Percentiles rank a stretch among this genome's conserved stretches.
Conservation (phyloP, 2,329 filamentous ascomycete genomes). For the Phialophora verrucosa region DNA sequence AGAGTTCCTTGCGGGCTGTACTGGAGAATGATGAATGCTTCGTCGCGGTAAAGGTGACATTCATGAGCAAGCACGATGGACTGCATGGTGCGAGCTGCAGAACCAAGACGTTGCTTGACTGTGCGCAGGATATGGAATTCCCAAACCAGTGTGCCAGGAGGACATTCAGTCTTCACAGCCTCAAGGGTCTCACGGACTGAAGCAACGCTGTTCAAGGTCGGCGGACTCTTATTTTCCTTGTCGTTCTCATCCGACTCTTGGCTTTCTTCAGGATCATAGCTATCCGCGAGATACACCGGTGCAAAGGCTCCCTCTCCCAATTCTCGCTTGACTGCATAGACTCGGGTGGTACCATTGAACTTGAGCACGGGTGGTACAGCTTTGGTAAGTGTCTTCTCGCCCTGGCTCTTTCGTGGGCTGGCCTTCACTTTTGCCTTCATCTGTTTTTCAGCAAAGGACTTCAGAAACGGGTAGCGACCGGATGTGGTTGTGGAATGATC, state of each 20-base stretch:
- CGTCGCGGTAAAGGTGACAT: conserved; percentile 87
- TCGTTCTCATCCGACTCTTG: conserved; percentile 54
- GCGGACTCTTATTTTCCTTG: conserved; percentile 52
- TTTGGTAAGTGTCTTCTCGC: conserved; percentile 60
- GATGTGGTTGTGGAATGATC: conserved; percentile 70
- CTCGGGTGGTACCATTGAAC: conserved; percentile 68
- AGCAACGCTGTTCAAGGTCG: conserved; percentile 42
- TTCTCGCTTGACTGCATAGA: conserved; percentile 81
- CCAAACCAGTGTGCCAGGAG: conserved; percentile 71
- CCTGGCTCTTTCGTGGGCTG: conserved; percentile 57
- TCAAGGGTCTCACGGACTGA: conserved; percentile 69
- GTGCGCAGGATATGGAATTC: conserved; percentile 96
- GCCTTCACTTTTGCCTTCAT: conserved; percentile 52
- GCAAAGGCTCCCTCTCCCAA: conserved; percentile 93
- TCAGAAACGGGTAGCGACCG: conserved; percentile 75
- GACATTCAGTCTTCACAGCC: conserved; percentile 92
- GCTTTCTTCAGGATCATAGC: conserved; percentile 62
- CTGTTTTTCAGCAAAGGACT: conserved; percentile 75
- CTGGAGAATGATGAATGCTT: conserved; percentile 86
- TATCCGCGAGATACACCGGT: conserved; percentile 89
- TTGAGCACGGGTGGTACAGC: conserved; percentile 68
- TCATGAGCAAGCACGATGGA: conserved; percentile 85
- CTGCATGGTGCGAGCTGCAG: conserved; percentile 68
- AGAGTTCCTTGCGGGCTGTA: conserved; percentile 89
- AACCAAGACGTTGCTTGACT: conserved; percentile 74